A percentile compares a stretch with the other conserved stretches of the same genome.
Evolutionary conservation across 768 basidiomycete species (phyloP).

Genomic region (Boletus sensibilis): DNA sequence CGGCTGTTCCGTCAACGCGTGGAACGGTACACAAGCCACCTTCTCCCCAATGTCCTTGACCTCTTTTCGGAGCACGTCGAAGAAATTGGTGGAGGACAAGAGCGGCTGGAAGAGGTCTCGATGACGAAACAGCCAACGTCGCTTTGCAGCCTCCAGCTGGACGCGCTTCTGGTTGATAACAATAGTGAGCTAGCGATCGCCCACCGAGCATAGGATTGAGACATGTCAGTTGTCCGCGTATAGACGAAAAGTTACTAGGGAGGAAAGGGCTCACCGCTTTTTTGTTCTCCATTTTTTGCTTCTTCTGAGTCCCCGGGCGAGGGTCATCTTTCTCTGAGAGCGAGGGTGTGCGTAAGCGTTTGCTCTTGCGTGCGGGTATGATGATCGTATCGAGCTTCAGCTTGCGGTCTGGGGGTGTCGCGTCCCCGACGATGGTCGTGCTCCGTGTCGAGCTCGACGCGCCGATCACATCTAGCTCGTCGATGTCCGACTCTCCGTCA

Average conservation of each 20-base stretch:
- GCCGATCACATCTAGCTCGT: constrained; percentile 32
- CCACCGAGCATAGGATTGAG: background rate
- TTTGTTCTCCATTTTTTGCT: constrained; percentile 35
- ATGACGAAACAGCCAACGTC: constrained; percentile 47
- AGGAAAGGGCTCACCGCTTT: constrained; percentile 37
- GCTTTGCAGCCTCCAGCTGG: constrained; percentile 41
- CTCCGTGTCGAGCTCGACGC: constrained; percentile 26
- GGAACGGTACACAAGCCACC: constrained; percentile 36
- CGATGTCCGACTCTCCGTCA: constrained; percentile 15
- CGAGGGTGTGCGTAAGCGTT: constrained; percentile 19
- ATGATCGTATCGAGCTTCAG: constrained; percentile 2
- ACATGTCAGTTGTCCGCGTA: background rate
- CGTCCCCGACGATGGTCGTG: constrained; percentile 30
- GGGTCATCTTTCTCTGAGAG: background rate
- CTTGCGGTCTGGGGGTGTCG: constrained; percentile 18
- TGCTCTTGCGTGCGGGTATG: constrained; percentile 15
- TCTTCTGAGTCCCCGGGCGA: constrained; percentile 19
- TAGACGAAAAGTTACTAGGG: background rate
- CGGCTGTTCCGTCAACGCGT: constrained; percentile 47
- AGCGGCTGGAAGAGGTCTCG: constrained; percentile 46
- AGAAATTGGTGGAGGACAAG: constrained; percentile 42
- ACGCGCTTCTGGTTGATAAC: constrained; percentile 38
- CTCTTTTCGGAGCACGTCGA: constrained; percentile 36
- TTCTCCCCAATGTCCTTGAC: constrained; percentile 28
- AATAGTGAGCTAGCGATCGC: constrained; percentile 40